A percentile compares a stretch with the other conserved stretches of the same genome.
These are phyloP conservation scores for Fraxinus xanthoxyloides DNA, from an alignment of 305 asterid genomes.

Conservation along the genomic window DNA sequence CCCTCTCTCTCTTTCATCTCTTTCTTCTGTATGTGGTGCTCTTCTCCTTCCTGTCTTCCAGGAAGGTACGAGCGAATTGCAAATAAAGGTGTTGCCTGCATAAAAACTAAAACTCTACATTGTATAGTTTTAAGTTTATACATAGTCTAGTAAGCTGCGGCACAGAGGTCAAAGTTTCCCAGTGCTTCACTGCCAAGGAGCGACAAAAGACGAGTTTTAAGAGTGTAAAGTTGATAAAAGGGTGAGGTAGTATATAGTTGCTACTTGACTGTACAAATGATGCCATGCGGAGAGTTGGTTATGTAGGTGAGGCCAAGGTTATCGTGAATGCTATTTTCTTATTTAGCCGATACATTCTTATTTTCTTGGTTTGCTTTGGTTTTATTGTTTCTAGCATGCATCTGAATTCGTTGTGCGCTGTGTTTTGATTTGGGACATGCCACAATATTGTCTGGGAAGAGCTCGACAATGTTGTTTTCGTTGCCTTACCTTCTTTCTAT, in stretches of 20 bases:
- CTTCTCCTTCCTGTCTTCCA: constrained; percentile 6
- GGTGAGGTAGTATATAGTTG: constrained; percentile 52
- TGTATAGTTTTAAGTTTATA: constrained; percentile 67
- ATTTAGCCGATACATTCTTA: not conserved
- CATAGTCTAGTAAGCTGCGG: constrained; percentile 59
- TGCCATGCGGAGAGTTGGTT: constrained; percentile 50
- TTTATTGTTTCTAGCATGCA: not conserved
- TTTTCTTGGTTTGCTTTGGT: not conserved
- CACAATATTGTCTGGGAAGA: not conserved
- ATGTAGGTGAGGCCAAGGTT: constrained; percentile 46
- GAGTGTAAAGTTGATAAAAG: constrained; percentile 54
- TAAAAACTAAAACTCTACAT: constrained; percentile 71
- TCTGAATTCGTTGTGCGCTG: not conserved
- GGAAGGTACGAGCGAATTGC: constrained; percentile 36
- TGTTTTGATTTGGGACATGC: not conserved
- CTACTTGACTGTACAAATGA: constrained; percentile 67
- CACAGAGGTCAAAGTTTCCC: constrained; percentile 38
- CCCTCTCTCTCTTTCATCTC: constrained; percentile 14
- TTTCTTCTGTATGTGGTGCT: constrained; percentile 24
- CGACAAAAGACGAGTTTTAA: constrained; percentile 29
- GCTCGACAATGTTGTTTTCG: not conserved
- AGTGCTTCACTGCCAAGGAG: constrained; percentile 39
- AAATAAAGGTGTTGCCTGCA: constrained; percentile 77
- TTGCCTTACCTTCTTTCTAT: not conserved
- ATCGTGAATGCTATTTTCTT: not conserved